Conservation (phyloP, 306 rosid species). For the Dryas drummondii region DNA sequence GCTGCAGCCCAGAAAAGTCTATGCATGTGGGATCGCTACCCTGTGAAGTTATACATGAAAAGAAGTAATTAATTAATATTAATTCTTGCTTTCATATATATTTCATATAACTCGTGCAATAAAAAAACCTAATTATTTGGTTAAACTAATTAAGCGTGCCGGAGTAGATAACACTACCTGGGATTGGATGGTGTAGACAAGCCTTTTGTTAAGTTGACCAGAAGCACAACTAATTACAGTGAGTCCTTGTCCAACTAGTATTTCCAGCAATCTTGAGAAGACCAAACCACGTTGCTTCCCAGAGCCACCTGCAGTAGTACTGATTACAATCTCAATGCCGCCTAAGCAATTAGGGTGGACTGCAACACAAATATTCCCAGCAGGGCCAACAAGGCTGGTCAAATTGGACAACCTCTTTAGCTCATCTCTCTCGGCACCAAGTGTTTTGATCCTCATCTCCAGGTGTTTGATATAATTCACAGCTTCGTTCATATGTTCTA, state of each 20-base stretch:
- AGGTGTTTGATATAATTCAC: slow-evolving; percentile 27
- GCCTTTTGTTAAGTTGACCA: slow-evolving; percentile 23
- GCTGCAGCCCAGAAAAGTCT: slow-evolving; percentile 23
- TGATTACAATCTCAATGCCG: slow-evolving; percentile 53
- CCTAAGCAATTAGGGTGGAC: slow-evolving; percentile 38
- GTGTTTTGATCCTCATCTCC: slow-evolving; percentile 8
- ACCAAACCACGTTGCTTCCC: not conserved
- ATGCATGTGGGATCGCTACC: slow-evolving; percentile 11
- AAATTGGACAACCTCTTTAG: not conserved
- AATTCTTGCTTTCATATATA: not conserved
- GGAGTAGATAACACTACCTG: slow-evolving; percentile 15
- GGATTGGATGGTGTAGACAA: slow-evolving; percentile 30
- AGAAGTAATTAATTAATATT: no score
- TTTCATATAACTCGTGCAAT: not conserved
- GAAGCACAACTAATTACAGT: slow-evolving; percentile 21
- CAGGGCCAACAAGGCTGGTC: not conserved
- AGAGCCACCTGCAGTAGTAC: slow-evolving; percentile 4
- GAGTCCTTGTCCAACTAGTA: slow-evolving; percentile 30
- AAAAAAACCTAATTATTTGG: no score
- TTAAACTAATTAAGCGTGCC: not conserved
- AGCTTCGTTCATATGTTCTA: slow-evolving; percentile 34
- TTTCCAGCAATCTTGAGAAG: slow-evolving; percentile 25
- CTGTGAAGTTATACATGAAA: slow-evolving; percentile 20
- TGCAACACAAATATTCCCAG: slow-evolving; percentile 10
- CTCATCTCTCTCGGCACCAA: slow-evolving; percentile 18